These are phyloP conservation scores for Trichosporon ovoides DNA, from an alignment of 1,284 basidiomycete species.

Conservation along the genomic window DNA sequence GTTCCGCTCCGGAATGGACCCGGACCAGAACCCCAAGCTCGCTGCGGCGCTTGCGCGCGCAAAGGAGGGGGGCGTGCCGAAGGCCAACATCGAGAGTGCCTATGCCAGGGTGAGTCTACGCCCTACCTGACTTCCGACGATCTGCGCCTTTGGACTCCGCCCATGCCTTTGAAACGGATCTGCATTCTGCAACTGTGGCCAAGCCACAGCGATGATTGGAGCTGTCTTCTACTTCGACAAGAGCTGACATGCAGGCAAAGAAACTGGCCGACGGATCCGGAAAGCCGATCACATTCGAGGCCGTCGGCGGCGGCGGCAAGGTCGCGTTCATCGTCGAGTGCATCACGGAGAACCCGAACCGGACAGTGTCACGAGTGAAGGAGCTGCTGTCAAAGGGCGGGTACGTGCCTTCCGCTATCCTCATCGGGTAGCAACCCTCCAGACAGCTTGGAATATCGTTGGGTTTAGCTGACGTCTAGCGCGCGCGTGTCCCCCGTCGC, in stretches of 20 bases:
- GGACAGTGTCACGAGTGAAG: conserved; percentile 62
- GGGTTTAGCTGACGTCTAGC: conserved; percentile 46
- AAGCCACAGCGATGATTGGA: too few relatives aligned
- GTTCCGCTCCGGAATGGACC: conserved; percentile 64
- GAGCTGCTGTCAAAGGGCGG: conserved; percentile 58
- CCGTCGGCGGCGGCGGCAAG: conserved; percentile 59
- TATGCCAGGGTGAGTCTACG: conserved; percentile 61
- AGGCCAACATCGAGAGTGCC: conserved; percentile 67
- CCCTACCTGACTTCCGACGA: too few relatives aligned
- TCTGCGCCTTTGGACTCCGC: not conserved
- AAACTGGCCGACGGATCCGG: conserved; percentile 35
- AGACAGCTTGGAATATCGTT: not conserved
- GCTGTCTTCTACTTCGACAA: too few relatives aligned
- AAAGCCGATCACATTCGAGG: conserved; percentile 59
- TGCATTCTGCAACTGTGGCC: too few relatives aligned
- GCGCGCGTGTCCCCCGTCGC: conserved; percentile 66
- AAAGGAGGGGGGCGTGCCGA: conserved; percentile 65
- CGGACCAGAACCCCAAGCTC: conserved; percentile 60
- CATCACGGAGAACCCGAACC: conserved; percentile 65
- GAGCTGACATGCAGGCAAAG: conserved; percentile 23
- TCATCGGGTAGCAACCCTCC: not conserved
- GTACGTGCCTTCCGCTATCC: too few relatives aligned
- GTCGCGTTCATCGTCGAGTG: conserved; percentile 74
- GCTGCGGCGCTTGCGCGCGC: conserved; percentile 60
- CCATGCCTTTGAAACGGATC: not conserved